These are phyloP conservation scores for Metarhizium humberi DNA, from an alignment of 2,329 filamentous ascomycete species.

Conservation along the genomic window DNA sequence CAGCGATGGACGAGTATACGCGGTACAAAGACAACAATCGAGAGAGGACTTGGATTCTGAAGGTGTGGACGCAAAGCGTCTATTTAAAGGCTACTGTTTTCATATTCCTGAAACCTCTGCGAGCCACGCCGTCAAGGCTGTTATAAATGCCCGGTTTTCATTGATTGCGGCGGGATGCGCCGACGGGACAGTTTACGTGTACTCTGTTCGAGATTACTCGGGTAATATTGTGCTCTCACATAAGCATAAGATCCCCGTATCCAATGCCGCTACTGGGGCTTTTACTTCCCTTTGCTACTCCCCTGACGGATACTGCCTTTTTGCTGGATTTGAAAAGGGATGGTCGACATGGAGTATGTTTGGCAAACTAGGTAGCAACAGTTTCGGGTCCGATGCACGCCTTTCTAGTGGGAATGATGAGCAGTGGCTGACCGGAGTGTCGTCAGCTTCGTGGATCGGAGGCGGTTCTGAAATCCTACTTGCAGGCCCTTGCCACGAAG, in stretches of 20 bases:
- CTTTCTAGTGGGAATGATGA: constrained; percentile 63
- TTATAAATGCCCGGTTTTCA: constrained; percentile 92
- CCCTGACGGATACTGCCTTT: constrained; percentile 91
- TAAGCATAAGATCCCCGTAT: constrained; percentile 60
- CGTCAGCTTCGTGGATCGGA: constrained; percentile 75
- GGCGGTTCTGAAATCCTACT: constrained; percentile 81
- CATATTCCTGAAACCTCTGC: constrained; percentile 56
- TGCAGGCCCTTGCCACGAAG: constrained; percentile 59
- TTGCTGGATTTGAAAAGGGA: constrained; percentile 83
- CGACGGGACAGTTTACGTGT: constrained; percentile 76
- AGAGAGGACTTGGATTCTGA: constrained; percentile 28
- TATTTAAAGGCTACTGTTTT: constrained; percentile 89
- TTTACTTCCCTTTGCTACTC: constrained; percentile 77
- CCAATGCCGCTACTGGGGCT: constrained; percentile 55
- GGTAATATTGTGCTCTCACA: constrained; percentile 89
- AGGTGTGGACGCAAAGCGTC: constrained; percentile 46
- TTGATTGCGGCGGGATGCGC: constrained; percentile 78
- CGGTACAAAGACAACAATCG: constrained; percentile 63
- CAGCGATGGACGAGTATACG: constrained; percentile 77
- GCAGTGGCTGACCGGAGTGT: constrained; percentile 73
- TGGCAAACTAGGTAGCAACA: constrained; percentile 78
- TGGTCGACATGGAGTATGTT: constrained; percentile 98
- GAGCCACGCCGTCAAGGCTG: constrained; percentile 59
- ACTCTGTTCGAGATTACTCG: constrained; percentile 84
- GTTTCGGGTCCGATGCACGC: constrained; percentile 61